phyloP scores from a whole-genome alignment of 305 asterid genomes.

The Ilex paraguariensis region DNA sequence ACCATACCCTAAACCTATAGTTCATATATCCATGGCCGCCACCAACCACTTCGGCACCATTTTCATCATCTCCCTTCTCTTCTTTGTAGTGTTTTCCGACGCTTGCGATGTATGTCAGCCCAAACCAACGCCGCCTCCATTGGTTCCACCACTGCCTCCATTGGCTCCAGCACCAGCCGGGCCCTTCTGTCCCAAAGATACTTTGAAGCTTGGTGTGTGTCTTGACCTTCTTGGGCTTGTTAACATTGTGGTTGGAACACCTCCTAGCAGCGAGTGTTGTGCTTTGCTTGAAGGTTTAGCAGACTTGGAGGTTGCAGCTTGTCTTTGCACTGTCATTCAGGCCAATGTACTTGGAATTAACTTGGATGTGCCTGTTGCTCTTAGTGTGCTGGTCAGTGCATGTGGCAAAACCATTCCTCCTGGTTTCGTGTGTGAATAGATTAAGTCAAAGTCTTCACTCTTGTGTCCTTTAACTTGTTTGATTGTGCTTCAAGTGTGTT shows the following conservation, averaged over 20 bases:
- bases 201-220: slow-evolving; percentile 68
- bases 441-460: no score
- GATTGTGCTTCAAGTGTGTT: no score
- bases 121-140: slow-evolving; percentile 6
- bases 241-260: slow-evolving; percentile 49
- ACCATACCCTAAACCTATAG: neutral
- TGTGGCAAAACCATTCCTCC: slow-evolving; percentile 57
- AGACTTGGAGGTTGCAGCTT: slow-evolving; percentile 72
- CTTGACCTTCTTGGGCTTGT: slow-evolving; percentile 59
- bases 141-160: no score
- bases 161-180: no score
- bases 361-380: slow-evolving; percentile 63
- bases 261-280: slow-evolving; percentile 52
- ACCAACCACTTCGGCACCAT: neutral
- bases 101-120: slow-evolving; percentile 34
- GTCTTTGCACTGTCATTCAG: slow-evolving; percentile 84
- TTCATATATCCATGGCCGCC: neutral
- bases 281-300: slow-evolving; percentile 61
- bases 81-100: neutral
- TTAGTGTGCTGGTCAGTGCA: slow-evolving; percentile 51
- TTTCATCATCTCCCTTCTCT: neutral
- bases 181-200: slow-evolving; percentile 71
- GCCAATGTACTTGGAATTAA: slow-evolving; percentile 74
- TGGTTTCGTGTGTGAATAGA: slow-evolving; percentile 53
- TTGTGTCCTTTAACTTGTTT: no score